These are phyloP conservation scores for Trichoderma sp. DNA, from an alignment of 2,329 filamentous ascomycete genomes.

Conservation along the genomic window DNA sequence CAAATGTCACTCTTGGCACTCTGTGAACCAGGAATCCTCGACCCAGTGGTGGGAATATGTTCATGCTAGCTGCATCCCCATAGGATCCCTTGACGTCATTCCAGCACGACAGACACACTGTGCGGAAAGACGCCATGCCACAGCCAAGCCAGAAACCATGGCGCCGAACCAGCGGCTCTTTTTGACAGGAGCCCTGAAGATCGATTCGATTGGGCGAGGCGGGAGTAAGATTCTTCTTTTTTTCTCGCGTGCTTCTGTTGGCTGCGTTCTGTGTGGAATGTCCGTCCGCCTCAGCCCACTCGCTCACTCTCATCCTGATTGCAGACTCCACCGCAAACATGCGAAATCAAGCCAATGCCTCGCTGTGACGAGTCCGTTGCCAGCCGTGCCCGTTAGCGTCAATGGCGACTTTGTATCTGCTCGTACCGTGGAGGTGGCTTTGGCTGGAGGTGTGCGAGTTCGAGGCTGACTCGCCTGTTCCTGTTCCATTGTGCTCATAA, in stretches of 20 bases:
- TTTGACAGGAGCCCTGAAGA: slow-evolving; percentile 16
- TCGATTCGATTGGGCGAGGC: neutral
- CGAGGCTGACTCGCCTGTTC: neutral
- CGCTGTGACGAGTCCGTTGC: slow-evolving; percentile 2
- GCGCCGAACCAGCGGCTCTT: neutral
- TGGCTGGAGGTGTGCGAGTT: neutral
- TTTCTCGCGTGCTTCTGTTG: neutral
- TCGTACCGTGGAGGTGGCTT: neutral
- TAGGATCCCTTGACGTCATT: slow-evolving; percentile 8
- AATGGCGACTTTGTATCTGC: neutral
- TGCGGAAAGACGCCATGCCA: neutral
- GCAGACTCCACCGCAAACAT: slow-evolving; percentile 17
- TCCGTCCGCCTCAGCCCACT: neutral
- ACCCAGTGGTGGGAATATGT: neutral
- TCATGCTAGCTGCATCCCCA: too few species aligned
- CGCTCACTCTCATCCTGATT: neutral
- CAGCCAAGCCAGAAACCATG: neutral
- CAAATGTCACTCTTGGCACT: neutral
- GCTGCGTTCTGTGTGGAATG: neutral
- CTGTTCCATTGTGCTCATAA: neutral
- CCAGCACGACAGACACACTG: neutral
- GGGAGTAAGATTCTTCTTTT: neutral
- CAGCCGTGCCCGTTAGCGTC: slow-evolving; percentile 13
- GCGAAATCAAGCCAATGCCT: neutral
- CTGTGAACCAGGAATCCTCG: neutral